Evolutionary conservation across 345 rosid genomes (phyloP), one percentile per base, ranked within the genome.

Genomic region (Kernera saxatilis): DNA sequence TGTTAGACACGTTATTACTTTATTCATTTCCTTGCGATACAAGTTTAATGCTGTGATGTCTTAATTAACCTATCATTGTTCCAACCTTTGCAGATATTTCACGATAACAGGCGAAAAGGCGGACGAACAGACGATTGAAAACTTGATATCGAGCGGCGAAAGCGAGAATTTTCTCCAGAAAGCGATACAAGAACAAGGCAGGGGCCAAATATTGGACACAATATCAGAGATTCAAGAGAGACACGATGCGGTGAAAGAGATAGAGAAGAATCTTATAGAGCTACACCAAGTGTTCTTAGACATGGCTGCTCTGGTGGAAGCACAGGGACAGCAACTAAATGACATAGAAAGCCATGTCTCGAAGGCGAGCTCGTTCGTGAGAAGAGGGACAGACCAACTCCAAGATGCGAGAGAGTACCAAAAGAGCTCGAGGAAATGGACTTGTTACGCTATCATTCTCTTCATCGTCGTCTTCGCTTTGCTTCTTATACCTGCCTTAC

Each of bases 171-270:
- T 93, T 59, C 79, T 93, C 33, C 93, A 90, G 21, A 90, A 83
- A 81, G 98, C 97, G 1, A 87, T 90, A 14, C 93, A 90, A 78
- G 93, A 90, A 49, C 95, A 88, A 64, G 93, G 98, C 6, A 84
- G 96, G 39, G 97, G 96, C 9, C 89, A 87, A 74, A 90, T 93
- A 41, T 22, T 86, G 60, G 98, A 93, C 44, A 88, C 91, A 1
- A 84, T 87, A 76, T 86, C 96, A 0, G 97, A 88, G 73, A 93
- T 93, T 35, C 96, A 90, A 59, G 98, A 93, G 64, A 85, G 96
- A 53, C 90, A 84, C 8, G 96, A 88, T 21, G 90, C 92, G 0
- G 88, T 93, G 9, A 90, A 84, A 81, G 96, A 88, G 80, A 90
- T 93, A 30, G 97, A 93, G 82, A 90, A 84, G 86, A 93, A 86